Conservation (phyloP, 208 protist genomes). For the Balamuthia mandrillaris region DNA sequence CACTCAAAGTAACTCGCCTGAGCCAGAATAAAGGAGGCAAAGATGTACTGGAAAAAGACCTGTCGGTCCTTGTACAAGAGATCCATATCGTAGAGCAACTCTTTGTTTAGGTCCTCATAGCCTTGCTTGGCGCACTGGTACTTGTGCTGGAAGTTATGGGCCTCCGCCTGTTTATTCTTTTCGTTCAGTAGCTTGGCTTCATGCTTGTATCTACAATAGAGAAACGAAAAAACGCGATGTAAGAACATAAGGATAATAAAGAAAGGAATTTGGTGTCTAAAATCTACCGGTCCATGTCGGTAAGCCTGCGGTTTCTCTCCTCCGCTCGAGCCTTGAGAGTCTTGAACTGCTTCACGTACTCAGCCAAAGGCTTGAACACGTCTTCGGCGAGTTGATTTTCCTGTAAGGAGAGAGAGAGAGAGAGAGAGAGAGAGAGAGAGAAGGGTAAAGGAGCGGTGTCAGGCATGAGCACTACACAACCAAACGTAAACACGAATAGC, state of each 20-base stretch:
- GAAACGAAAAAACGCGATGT: background rate
- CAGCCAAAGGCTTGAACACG: background rate
- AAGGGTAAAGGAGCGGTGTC: too few relatives aligned
- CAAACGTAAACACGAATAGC: too few relatives aligned
- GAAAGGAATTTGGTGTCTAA: background rate
- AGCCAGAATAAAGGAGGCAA: slow-evolving; percentile 8
- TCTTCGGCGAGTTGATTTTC: background rate
- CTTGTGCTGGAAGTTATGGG: slow-evolving; percentile 16
- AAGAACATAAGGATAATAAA: background rate
- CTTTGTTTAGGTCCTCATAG: slow-evolving; percentile 19
- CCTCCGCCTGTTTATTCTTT: background rate
- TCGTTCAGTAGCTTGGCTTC: too few relatives aligned
- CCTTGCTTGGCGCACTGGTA: background rate
- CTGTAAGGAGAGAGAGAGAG: background rate
- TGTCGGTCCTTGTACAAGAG: slow-evolving; percentile 12
- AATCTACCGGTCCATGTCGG: slow-evolving; percentile 15
- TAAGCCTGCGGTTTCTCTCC: slow-evolving; percentile 1
- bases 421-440: background rate
- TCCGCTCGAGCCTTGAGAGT: background rate
- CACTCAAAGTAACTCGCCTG: slow-evolving; percentile 9
- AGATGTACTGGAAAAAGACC: slow-evolving; percentile 7
- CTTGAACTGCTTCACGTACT: slow-evolving; percentile 18
- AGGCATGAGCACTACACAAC: too few relatives aligned
- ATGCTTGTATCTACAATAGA: too few relatives aligned
- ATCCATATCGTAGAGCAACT: background rate